Percentiles rank a stretch among this genome's conserved stretches.
phyloP scores from a whole-genome alignment of 2,329 filamentous ascomycete genomes.

The Teratosphaeria pseudoeucalypti region DNA sequence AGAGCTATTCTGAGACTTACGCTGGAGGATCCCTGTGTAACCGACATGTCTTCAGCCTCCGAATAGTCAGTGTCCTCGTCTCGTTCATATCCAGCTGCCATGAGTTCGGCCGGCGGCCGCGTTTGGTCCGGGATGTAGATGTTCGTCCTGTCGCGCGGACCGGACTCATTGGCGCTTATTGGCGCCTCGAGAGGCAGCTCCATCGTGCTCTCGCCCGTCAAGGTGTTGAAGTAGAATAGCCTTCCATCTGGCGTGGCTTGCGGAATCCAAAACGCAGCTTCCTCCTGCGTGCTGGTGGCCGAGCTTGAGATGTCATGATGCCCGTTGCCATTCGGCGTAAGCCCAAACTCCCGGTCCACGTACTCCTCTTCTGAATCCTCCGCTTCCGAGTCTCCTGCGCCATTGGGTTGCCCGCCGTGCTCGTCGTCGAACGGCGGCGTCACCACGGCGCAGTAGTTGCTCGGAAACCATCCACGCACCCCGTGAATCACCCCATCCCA shows the following conservation, averaged over 20 bases:
- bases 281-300: conserved; percentile 57
- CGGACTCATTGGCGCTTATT: conserved; percentile 65
- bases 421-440: conserved; percentile 62
- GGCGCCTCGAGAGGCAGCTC: conserved; percentile 91
- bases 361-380: conserved; percentile 57
- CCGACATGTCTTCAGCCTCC: conserved; percentile 68
- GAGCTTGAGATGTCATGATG: conserved; percentile 49
- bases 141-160: conserved; percentile 80
- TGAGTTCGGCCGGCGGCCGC: conserved; percentile 78
- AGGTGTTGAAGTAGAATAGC: conserved; percentile 95
- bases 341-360: conserved; percentile 42
- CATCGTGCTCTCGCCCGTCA: conserved; percentile 90
- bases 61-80: conserved; percentile 81
- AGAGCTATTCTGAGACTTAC: conserved; percentile 37
- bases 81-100: conserved; percentile 66
- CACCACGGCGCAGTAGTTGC: conserved; percentile 93
- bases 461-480: conserved; percentile 95
- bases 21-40: conserved; percentile 59
- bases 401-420: conserved; percentile 48
- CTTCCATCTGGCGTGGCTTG: conserved; percentile 90
- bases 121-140: conserved; percentile 83
- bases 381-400: conserved; percentile 28
- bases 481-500: conserved; percentile 98
- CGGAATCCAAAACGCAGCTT: conserved; percentile 96
- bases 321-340: conserved; percentile 32